A percentile compares a stretch with the other conserved stretches of the same genome.
Evolutionary conservation across 768 basidiomycete species (phyloP).

Genomic region (Tylopilus subfusipes): DNA sequence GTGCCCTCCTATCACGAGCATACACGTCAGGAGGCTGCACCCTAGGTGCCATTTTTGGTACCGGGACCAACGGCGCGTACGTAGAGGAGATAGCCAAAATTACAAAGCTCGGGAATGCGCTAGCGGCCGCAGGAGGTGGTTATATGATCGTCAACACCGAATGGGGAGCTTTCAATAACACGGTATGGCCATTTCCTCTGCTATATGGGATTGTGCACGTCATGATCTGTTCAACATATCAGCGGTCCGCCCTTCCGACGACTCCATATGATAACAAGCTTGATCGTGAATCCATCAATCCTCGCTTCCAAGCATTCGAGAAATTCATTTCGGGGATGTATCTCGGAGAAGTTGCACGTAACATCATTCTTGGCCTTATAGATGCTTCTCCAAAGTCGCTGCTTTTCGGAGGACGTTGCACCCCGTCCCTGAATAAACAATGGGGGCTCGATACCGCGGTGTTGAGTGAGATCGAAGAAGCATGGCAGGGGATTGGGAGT

Average conservation of each 20-base stretch:
- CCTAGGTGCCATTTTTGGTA: conserved; percentile 92
- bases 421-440: conserved; percentile 72
- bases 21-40: conserved; percentile 92
- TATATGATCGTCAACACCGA: conserved; percentile 96
- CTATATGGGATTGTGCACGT: neutral
- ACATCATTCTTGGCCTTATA: conserved; percentile 76
- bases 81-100: conserved; percentile 85
- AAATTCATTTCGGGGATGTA: conserved; percentile 99
- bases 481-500: conserved; percentile 54
- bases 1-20: conserved; percentile 86
- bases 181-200: conserved; percentile 45
- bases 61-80: conserved; percentile 98
- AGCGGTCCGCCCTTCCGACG: conserved; percentile 81
- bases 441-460: conserved; percentile 96
- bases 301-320: conserved; percentile 89
- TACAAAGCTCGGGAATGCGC: conserved; percentile 70
- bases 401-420: conserved; percentile 79
- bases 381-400: conserved; percentile 69
- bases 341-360: conserved; percentile 89
- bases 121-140: conserved; percentile 57
- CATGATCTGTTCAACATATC: conserved; percentile 2
- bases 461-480: conserved; percentile 77
- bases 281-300: conserved; percentile 94
- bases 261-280: conserved; percentile 90
- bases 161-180: conserved; percentile 98